Base-by-base conservation (phyloP, 2,329 filamentous ascomycete genomes). In the Ceratocystis harringtonii region DNA sequence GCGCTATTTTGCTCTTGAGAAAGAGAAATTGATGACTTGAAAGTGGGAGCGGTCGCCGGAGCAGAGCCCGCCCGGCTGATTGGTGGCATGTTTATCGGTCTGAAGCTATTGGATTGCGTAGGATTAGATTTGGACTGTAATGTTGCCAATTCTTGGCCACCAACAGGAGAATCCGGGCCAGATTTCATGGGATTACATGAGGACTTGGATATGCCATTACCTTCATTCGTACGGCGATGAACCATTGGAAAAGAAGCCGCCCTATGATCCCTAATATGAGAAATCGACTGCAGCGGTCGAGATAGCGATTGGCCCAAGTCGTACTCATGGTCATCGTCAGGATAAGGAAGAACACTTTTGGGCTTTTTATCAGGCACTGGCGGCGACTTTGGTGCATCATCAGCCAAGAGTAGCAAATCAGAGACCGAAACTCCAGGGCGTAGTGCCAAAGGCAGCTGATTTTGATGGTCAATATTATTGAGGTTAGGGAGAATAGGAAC, bases 281-380 rank as follows among this genome's bases (percentile, higher is more conserved):
- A 57, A n/a, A 57, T n/a, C 15, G 28, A 17, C 8, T 25, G 52
- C 2, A 12, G 12, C 19, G 25, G 22, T 57, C 52, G 52, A 30
- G n/a, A 28, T 15, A 28, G 52, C 30, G 30, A 17, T 28, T 30
- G 52, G 15, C 52, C 30, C 10, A 57, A 57, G 52, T 57, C 30
- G 52, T 66, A 8, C 10, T 22, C 44, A 15, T 61, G 28, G 19
- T 63, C 63, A 36, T 67, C 66, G 19, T 65, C 66, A 6, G 66
- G 66, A 30, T 67, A 67, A 2, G 66, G 66, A 19, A 67, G 41
- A n/a, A 50, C 25, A 6, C n/a, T 19, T 10, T 45, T 45, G 32
- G 58, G 44, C 12, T 48, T 64, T 5, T 30, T 1, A 19, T 36
- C 28, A 62, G 43, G 6, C 48, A 50, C 48, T 22, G 48, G 19